Base-by-base conservation (phyloP, 2,329 filamentous ascomycete genomes). In the Capronia coronata region DNA sequence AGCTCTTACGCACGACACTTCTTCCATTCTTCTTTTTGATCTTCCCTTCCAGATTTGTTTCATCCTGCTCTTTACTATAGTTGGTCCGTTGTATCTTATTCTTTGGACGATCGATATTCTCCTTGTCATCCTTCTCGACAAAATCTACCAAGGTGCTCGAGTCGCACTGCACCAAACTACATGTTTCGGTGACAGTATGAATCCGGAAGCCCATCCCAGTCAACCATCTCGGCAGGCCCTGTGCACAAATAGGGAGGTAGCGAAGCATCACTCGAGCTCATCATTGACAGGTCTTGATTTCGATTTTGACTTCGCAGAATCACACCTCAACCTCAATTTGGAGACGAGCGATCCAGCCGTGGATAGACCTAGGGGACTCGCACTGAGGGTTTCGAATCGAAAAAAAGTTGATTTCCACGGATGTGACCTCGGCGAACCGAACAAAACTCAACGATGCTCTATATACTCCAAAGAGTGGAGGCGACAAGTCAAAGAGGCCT, bases 381-480 rank as follows among this genome's bases (percentile, higher is more conserved):
- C 25, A 27, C 6, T 27, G 25, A 5, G 5, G 25, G 25, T 11
- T 32, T 32, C 29, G 29, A 11, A 32, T 32, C 7, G 7, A 10
- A 32, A 32, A 11, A 7, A 32, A 32, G 29, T 7, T 32, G 7
- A 7, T 3, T 3, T 32, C 29, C 7, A 32, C n/a, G 29, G 29
- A 3, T n/a, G 11, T n/a, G 29, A 19, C 25, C 10, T n/a, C 10
- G 11, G 19, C 18, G 9, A 14, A 18, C 16, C 34, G 42, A 41
- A 16, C 8, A 4, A 14, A 38, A 4, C 16, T 19, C 9, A 4
- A n/a, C 10, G 22, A 21, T 50, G 42, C 37, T 37, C 41, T 11
- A 50, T 46, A 16, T 50, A 50, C 23, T 50, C 48, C 2, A 46
- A 19, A 35, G 42, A 46, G 30, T 45, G 48, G 42, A 50, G 48